These are phyloP conservation scores for Dipodascus geniculatus DNA, from an alignment of 805 yeast species.

Conservation along the genomic window DNA sequence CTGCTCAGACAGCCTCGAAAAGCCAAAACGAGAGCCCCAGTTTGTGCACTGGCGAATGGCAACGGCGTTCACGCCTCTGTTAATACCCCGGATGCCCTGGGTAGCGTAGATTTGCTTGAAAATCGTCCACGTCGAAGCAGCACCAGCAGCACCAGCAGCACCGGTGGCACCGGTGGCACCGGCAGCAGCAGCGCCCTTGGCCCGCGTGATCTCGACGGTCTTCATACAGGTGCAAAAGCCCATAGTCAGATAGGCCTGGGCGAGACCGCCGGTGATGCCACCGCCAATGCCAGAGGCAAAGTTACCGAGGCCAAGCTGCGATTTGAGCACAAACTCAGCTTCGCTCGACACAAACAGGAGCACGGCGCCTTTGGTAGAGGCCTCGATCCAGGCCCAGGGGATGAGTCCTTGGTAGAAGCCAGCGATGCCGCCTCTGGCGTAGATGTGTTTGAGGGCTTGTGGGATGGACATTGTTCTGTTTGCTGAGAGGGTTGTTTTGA, in stretches of 20 bases:
- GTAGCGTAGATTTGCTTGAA: conserved; percentile 71
- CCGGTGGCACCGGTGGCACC: conserved; percentile 45
- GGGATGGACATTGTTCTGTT: conserved; percentile 61
- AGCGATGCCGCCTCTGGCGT: conserved; percentile 84
- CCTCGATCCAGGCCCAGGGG: conserved; percentile 99
- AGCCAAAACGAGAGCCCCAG: conserved; percentile 97
- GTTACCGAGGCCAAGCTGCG: conserved; percentile 39
- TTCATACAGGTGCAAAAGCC: conserved; percentile 99
- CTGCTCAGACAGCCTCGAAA: conserved; percentile 85
- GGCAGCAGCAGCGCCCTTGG: conserved; percentile 63
- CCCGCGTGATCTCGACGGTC: conserved; percentile 92
- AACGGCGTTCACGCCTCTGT: conserved; percentile 96
- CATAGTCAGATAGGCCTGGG: conserved; percentile 90
- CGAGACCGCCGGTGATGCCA: conserved; percentile 92
- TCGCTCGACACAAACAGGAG: conserved; percentile 86
- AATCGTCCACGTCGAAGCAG: conserved; percentile 70
- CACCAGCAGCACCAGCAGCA: conserved; percentile 45
- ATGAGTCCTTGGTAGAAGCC: conserved; percentile 97
- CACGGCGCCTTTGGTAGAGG: conserved; percentile 97
- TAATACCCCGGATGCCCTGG: conserved; percentile 91
- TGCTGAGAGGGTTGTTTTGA: conserved; percentile 97
- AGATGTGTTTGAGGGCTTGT: conserved; percentile 61
- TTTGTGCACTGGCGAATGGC: conserved; percentile 98
- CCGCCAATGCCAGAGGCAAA: conserved; percentile 88
- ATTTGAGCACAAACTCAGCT: conserved; percentile 65